Percentiles rank a stretch among this genome's conserved stretches.
phyloP scores from a whole-genome alignment of 1,139 yeast species.

The Blastobotrys arbuscula region DNA sequence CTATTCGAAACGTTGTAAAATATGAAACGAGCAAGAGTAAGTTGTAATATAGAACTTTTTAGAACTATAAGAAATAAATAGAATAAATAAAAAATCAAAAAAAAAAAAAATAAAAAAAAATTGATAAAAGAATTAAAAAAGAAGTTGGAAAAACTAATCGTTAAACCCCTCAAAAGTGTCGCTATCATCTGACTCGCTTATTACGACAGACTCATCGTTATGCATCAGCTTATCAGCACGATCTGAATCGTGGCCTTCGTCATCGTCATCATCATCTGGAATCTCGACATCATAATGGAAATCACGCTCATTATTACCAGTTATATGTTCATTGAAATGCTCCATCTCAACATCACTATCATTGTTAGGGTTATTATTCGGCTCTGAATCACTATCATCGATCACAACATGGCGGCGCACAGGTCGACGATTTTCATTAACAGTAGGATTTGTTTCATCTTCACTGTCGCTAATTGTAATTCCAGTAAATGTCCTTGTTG shows the following conservation, averaged over 20 bases:
- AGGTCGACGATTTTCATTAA: conserved; percentile 5
- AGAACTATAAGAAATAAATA: too few relatives aligned
- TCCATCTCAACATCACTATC: conserved; percentile 3
- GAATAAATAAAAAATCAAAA: too few relatives aligned
- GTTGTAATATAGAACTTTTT: conserved; percentile 7
- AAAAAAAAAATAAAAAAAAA: too few relatives aligned
- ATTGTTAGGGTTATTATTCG: too few relatives aligned
- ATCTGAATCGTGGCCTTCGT: background rate
- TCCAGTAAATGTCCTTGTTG: background rate
- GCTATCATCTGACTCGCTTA: background rate
- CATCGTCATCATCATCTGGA: conserved; percentile 8
- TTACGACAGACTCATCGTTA: background rate
- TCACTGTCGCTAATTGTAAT: background rate
- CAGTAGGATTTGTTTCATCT: background rate
- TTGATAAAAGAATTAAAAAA: too few relatives aligned
- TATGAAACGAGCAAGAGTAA: conserved; percentile 23
- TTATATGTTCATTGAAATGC: too few relatives aligned
- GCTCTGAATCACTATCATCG: conserved; percentile 3
- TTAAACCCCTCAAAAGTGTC: conserved; percentile 1
- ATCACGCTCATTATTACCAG: background rate
- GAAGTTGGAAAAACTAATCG: too few relatives aligned
- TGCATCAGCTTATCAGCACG: background rate
- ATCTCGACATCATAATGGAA: background rate
- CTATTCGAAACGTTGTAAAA: conserved; percentile 39
- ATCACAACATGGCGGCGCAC: background rate